Base-by-base conservation (phyloP, 176 grass and related monocot species). In the Poa pratensis region DNA sequence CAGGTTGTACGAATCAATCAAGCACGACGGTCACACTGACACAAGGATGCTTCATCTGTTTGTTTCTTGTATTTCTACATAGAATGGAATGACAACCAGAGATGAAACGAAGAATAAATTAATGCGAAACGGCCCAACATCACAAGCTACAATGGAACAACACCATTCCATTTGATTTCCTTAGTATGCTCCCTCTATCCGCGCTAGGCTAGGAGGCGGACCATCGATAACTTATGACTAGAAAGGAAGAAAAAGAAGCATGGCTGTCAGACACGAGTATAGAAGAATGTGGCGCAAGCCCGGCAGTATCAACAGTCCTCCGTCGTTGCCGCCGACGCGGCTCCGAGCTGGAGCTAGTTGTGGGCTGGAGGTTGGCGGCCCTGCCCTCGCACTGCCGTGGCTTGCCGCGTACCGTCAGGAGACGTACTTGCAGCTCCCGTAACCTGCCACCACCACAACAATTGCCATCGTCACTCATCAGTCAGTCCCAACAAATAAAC, bases 351-450 rank as follows among this genome's bases (percentile, higher is more conserved):
- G 73, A 86, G 79, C 45, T 50, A 27, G 83, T 55, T 50, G 83
- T 46, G 73, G 88, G 24, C 83, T 86, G 2, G 54, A 86, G 79
- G 88, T 43, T 46, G 88, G 73, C 30, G 73, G 79, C 83, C 53
- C 62, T 43, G 83, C 51, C 83, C 53, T 17, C 15, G 73, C 80
- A 83, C 84, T 83, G 88, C 88, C 75, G 28, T 77, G 80, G 65
- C 89, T 90, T 87, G 89, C 84, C 68, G 84, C 89, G 80, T 17
- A 61, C 84, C 80, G 80, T 90, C 89, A 90, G 75, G 80, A 83
- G 84, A 84, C 69, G 27, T 87, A 90, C 5, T 76, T 87, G 89
- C 89, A 90, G 5, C 59, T 80, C 22, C 89, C 89, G 39, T 87
- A 90, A 75, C 89, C 84, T 90, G 85, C 68, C 75, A 34, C 19